A percentile compares a stretch with the other conserved stretches of the same genome.
These are phyloP conservation scores for Pseudoneurospora amorphoporcata DNA, from an alignment of 495 filamentous ascomycete genomes.

Conservation along the genomic window DNA sequence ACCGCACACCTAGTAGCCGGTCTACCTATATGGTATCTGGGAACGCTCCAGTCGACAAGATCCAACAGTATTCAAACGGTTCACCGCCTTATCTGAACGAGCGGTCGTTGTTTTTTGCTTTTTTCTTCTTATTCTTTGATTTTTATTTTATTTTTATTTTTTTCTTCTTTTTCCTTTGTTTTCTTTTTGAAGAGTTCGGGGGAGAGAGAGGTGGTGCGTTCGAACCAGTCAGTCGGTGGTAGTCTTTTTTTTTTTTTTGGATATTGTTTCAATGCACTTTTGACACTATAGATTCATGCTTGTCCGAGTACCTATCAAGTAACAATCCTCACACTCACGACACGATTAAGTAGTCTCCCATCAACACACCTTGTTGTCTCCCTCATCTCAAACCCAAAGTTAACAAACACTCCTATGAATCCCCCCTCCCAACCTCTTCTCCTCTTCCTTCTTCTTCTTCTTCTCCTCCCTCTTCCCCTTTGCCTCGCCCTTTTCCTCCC, in stretches of 20 bases:
- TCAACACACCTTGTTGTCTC: not conserved
- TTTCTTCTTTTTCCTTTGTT: not conserved
- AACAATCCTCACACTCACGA: not conserved
- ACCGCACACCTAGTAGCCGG: not conserved
- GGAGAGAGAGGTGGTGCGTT: not conserved
- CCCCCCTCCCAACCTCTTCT: slow-evolving; percentile 42
- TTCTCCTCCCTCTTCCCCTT: slow-evolving; percentile 5
- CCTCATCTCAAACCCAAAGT: not conserved
- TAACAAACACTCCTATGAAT: slow-evolving; percentile 52
- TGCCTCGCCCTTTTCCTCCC: slow-evolving; percentile 5
- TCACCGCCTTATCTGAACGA: not conserved
- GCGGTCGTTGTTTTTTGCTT: not conserved
- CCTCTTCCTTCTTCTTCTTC: slow-evolving; percentile 5
- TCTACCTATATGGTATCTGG: not conserved
- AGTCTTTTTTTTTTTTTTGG: not conserved
- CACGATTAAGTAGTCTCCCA: not conserved
- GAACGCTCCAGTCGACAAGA: not conserved
- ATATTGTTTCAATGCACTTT: not conserved
- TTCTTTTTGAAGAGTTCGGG: not conserved
- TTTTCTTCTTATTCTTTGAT: too few species aligned
- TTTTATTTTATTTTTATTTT: not conserved
- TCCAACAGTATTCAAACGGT: not conserved
- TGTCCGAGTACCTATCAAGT: not conserved
- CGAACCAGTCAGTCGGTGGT: not conserved
- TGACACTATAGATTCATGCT: not conserved